Evolutionary conservation across 2,329 filamentous ascomycete species (phyloP).

Genomic region (Elsinoe batatas): DNA sequence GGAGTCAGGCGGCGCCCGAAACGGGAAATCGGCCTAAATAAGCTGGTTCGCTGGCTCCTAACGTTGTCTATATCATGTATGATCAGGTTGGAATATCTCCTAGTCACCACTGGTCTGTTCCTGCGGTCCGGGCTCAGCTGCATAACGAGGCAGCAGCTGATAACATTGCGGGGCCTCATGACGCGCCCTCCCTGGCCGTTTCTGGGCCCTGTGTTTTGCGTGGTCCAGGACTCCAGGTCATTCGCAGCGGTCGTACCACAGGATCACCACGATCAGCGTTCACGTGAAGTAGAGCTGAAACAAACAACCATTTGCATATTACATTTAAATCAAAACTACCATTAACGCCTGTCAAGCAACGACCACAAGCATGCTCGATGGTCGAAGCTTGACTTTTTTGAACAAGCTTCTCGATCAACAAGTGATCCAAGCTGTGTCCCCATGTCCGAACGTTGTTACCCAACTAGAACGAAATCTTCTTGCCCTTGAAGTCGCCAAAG

Average conservation of each 20-base stretch:
- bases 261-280: not conserved
- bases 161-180: conserved; percentile 8
- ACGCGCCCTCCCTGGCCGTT: not conserved
- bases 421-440: conserved; percentile 1
- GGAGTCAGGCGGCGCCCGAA: conserved; percentile 1
- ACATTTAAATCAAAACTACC: not conserved
- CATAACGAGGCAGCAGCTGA: conserved; percentile 11
- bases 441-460: not conserved
- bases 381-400: conserved; percentile 8
- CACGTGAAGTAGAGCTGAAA: conserved; percentile 2
- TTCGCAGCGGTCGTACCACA: conserved; percentile 1
- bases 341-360: not conserved
- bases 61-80: not conserved
- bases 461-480: conserved; percentile 61
- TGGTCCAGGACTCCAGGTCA: conserved; percentile 3
- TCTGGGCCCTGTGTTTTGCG: not conserved
- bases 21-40: not conserved
- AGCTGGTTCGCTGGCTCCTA: not conserved
- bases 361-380: not conserved
- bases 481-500: conserved; percentile 62
- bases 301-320: conserved; percentile 7
- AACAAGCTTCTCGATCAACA: conserved; percentile 1
- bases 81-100: not conserved
- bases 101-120: not conserved
- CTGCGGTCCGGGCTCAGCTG: conserved; percentile 7